Evolutionary conservation across 2,329 filamentous ascomycete genomes (phyloP).

Genomic region (Piedraia hortae): DNA sequence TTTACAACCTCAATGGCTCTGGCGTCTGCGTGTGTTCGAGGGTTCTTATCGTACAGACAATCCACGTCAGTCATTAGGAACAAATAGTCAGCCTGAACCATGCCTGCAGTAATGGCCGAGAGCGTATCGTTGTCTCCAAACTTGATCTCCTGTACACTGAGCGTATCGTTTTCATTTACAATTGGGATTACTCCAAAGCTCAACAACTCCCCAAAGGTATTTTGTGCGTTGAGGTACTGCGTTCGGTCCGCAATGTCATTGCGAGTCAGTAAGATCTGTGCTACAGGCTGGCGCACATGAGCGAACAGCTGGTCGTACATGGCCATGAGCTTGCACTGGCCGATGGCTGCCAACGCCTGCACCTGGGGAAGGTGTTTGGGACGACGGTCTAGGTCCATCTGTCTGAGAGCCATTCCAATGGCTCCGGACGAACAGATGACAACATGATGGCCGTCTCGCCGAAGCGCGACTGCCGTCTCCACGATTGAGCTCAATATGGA

Average conservation of each 20-base stretch:
- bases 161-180: conserved; percentile 94
- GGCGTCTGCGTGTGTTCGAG: conserved; percentile 58
- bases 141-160: conserved; percentile 95
- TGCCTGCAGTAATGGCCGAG: conserved; percentile 83
- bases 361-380: conserved; percentile 77
- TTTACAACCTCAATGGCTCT: conserved; percentile 77
- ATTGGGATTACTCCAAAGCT: conserved; percentile 94
- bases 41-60: conserved; percentile 90
- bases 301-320: conserved; percentile 84
- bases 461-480: conserved; percentile 67
- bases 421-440: conserved; percentile 93
- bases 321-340: conserved; percentile 81
- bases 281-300: conserved; percentile 69
- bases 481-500: conserved; percentile 81
- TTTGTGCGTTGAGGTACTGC: conserved; percentile 88
- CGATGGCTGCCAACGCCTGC: conserved; percentile 85
- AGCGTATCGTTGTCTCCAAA: conserved; percentile 97
- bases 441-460: conserved; percentile 75
- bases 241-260: conserved; percentile 93
- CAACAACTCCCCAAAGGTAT: conserved; percentile 69
- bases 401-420: conserved; percentile 72
- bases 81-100: conserved; percentile 87
- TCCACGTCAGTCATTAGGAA: conserved; percentile 99
- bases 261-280: conserved; percentile 77
- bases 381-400: conserved; percentile 66